phyloP scores from a whole-genome alignment of 2,329 filamentous ascomycete genomes.

The Sclerotinia sclerotiorum region DNA sequence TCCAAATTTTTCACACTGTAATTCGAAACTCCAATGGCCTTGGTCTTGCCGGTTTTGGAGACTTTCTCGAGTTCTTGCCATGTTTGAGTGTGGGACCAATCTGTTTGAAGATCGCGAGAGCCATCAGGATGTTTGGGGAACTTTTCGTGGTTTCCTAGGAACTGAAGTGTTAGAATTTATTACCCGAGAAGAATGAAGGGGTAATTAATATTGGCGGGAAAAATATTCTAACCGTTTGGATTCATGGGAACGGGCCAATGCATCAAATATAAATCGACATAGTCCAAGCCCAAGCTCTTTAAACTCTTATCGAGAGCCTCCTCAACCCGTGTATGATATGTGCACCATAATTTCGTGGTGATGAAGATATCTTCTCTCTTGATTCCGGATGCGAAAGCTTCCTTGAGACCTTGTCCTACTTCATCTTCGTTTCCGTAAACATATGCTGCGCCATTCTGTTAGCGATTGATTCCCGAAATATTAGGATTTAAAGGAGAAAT shows the following conservation, averaged over 20 bases:
- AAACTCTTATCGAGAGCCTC: conserved; percentile 71
- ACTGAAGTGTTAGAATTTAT: conserved; percentile 15
- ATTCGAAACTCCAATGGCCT: conserved; percentile 48
- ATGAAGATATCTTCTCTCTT: conserved; percentile 65
- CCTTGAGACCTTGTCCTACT: conserved; percentile 74
- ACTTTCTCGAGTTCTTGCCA: conserved; percentile 76
- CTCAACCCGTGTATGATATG: conserved; percentile 70
- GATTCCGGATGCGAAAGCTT: conserved; percentile 64
- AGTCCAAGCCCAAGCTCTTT: conserved; percentile 71
- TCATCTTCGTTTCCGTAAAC: conserved; percentile 81
- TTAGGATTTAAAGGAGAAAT: background rate
- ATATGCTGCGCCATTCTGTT: conserved; percentile 52
- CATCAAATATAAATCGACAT: conserved; percentile 78
- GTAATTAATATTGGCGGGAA: background rate
- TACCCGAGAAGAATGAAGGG: conserved; percentile 17
- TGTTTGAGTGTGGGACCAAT: conserved; percentile 70
- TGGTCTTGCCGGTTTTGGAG: conserved; percentile 57
- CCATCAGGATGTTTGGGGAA: conserved; percentile 77
- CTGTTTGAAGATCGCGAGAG: conserved; percentile 67
- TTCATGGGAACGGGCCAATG: conserved; percentile 86
- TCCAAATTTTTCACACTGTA: conserved; percentile 42
- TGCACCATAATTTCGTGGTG: conserved; percentile 69
- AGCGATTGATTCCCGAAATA: conserved; percentile 41
- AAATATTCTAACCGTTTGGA: conserved; percentile 55
- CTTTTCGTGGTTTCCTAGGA: conserved; percentile 62